Evolutionary conservation across 1,139 yeast genomes (phyloP), one percentile per base, ranked within the genome.

Genomic region (Saccharomyces uvarum): DNA sequence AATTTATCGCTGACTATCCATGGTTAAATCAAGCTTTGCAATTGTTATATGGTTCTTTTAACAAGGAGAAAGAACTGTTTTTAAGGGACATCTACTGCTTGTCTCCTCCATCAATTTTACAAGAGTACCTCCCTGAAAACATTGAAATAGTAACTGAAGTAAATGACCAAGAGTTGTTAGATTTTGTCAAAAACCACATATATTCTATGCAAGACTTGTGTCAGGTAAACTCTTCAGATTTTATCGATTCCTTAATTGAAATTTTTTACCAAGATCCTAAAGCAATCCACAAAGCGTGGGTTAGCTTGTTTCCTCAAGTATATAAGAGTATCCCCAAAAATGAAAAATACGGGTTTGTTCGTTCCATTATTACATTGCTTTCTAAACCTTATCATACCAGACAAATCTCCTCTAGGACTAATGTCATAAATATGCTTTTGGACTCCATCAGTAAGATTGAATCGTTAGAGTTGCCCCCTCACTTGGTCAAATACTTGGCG

Each of bases 11-110:
- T 0, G 98, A 91, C 61, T 87, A 87, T 64, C 90, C 91, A 51
- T 95, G 99, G 99, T 74, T 91, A 58, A 89, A 90, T 67, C 99
- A 93, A 70, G 99, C 96, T 0, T 75, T 89, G 44, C 98, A 93
- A 67, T 73, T 95, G 48, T 73, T 95, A 11, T 88, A 86, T 66
- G 96, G 95, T 0, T 79, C 96, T 0, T 81, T 89, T 62, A 85
- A 84, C 56, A 70, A 70, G 48, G 79, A 79, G 1, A 74, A 78
- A 54, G 71, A 66, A 6, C 62, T 87, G 31, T 70, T 68, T 32
- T 70, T 88, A 48, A 72, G 72, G 0, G 75, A 73, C 9, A 86
- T 83, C 50, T 78, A 81, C 60, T 77, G 75, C 33, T 75, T 88
- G 52, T 80, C 89, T 2, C 74, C 85, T 2, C 70, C 88, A 42